phyloP scores from a whole-genome alignment of 768 basidiomycete species.

The Pulveroboletus sp. region DNA sequence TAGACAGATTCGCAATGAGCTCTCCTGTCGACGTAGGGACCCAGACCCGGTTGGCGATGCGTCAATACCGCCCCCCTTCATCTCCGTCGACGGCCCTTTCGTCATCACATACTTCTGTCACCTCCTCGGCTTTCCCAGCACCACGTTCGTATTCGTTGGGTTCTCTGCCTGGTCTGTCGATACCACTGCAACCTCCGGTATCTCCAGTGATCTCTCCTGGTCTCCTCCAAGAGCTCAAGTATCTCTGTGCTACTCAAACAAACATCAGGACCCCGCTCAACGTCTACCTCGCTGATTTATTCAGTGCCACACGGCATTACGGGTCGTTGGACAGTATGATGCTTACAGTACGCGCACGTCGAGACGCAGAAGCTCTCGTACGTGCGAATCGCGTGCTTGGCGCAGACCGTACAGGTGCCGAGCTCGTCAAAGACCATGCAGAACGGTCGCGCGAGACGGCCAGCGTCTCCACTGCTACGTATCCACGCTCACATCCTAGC shows the following conservation, averaged over 20 bases:
- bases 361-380: constrained; percentile 64
- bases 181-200: constrained; percentile 11
- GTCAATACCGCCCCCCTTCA: constrained; percentile 31
- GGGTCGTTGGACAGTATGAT: constrained; percentile 64
- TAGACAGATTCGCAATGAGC: constrained; percentile 80
- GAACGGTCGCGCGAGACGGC: constrained; percentile 19
- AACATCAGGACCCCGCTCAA: constrained; percentile 49
- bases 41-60: constrained; percentile 33
- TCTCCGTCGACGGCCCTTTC: constrained; percentile 24
- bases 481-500: constrained; percentile 16
- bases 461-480: constrained; percentile 17
- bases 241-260: constrained; percentile 33
- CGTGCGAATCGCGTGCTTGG: constrained; percentile 66
- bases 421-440: constrained; percentile 41
- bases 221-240: constrained; percentile 28
- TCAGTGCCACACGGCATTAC: constrained; percentile 70
- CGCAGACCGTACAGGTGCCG: constrained; percentile 55
- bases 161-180: constrained; percentile 25
- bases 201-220: constrained; percentile 31
- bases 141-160: constrained; percentile 9
- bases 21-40: constrained; percentile 51
- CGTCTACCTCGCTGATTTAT: constrained; percentile 69
- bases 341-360: constrained; percentile 55
- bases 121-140: constrained; percentile 27
- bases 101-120: constrained; percentile 27